Conservation (phyloP, 1,139 yeast genomes). For the Torulaspora pretoriensis region DNA sequence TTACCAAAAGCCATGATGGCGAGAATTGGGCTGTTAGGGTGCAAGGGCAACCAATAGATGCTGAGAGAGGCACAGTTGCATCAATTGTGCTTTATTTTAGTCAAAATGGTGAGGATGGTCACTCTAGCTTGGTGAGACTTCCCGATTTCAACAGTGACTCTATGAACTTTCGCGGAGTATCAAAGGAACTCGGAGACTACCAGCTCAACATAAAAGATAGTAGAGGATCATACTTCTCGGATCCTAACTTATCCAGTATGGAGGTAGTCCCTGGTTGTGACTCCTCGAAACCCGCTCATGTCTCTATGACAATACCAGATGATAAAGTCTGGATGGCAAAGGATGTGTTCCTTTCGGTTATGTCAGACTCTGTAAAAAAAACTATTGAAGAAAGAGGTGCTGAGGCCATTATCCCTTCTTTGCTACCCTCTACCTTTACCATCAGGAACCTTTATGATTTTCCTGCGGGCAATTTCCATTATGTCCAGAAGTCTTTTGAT, state of each 20-base stretch:
- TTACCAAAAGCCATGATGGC: slow-evolving; percentile 70
- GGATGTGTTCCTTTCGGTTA: slow-evolving; percentile 65
- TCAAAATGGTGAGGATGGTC: slow-evolving; percentile 47
- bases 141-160: slow-evolving; percentile 36
- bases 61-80: slow-evolving; percentile 47
- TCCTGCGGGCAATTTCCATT: slow-evolving; percentile 69
- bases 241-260: slow-evolving; percentile 27
- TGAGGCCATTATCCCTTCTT: slow-evolving; percentile 37
- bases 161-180: slow-evolving; percentile 49
- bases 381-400: slow-evolving; percentile 41
- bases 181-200: slow-evolving; percentile 56
- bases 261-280: slow-evolving; percentile 41
- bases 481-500: slow-evolving; percentile 64
- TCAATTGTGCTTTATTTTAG: slow-evolving; percentile 70
- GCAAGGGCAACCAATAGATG: slow-evolving; percentile 55
- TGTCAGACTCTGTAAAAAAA: slow-evolving; percentile 63
- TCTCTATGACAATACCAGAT: slow-evolving; percentile 67
- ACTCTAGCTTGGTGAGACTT: slow-evolving; percentile 40
- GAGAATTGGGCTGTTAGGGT: slow-evolving; percentile 71
- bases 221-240: slow-evolving; percentile 42
- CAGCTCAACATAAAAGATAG: slow-evolving; percentile 49
- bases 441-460: slow-evolving; percentile 58
- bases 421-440: slow-evolving; percentile 42
- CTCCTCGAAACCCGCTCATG: slow-evolving; percentile 57
- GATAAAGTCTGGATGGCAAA: slow-evolving; percentile 75